Evolutionary conservation across 257 asterid genomes (phyloP), one percentile per base, ranked within the genome.

Genomic region (Sherardia arvensis): DNA sequence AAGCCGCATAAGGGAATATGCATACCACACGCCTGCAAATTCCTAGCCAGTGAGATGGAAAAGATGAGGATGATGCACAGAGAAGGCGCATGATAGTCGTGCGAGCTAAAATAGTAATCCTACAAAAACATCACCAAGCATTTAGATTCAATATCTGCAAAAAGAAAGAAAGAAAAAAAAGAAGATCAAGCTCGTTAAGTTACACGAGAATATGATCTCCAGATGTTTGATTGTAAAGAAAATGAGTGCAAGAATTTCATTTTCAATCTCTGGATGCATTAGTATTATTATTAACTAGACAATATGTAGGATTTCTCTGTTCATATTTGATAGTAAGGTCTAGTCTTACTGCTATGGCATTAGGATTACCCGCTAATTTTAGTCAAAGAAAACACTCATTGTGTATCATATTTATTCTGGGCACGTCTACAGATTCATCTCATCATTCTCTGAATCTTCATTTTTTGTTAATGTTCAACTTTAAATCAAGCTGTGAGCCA

Each of bases 41-140:
- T 27, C 84, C 84, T 66, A 93, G 80, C 99, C 99, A 93, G 69
- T 72, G 94, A n/a, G 99, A 90, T 45, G 99, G 97, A 59, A 80
- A 80, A 55, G 84, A 87, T 60, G 97, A 95, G 79, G 96, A 82
- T 61, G 99, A 87, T 55, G 94, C 93, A 83, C 79, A 80, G 57
- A 93, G 91, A 84, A 93, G 77, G 65, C 97, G 83, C 86, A 82
- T 83, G 68, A 93, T 86, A 17, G 97, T 87, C 49, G 88, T 77
- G 57, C 95, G 95, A 60, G 96, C 99, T 73, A 90, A 75, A 75
- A 81, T 79, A 51, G 83, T 96, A 74, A 93, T 93, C 81, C 99
- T 93, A 83, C 77, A 65, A 64, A 65, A 65, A 45, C 47, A 18
- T 69, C 63, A 26, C 49, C n/a, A 60, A 70, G 15, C 43, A 67